Conservation (phyloP, 139 green algal genomes). For the Micromonas commoda region DNA sequence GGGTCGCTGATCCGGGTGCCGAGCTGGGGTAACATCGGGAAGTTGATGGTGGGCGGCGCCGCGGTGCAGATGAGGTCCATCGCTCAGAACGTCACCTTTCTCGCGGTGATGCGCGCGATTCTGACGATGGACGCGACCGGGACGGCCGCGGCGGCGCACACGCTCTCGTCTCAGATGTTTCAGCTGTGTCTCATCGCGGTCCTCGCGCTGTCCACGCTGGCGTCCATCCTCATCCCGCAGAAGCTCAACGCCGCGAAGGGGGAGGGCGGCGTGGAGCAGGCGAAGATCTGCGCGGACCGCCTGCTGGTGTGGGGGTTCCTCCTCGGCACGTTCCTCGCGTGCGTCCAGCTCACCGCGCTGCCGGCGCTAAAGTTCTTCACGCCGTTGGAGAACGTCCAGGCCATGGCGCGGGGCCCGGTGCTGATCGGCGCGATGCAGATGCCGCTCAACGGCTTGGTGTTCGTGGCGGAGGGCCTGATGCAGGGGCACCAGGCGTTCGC, state of each 20-base stretch:
- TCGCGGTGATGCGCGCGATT: slow-evolving; percentile 22
- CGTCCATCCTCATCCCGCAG: slow-evolving; percentile 29
- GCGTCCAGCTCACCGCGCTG: slow-evolving; percentile 18
- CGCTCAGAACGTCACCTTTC: slow-evolving; percentile 28
- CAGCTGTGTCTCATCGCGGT: slow-evolving; percentile 27
- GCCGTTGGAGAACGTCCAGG: slow-evolving; percentile 19
- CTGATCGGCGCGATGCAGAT: slow-evolving; percentile 21
- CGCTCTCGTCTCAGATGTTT: slow-evolving; percentile 15
- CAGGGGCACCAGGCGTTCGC: slow-evolving; percentile 31
- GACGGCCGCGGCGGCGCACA: slow-evolving; percentile 27
- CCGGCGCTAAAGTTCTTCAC: slow-evolving; percentile 23
- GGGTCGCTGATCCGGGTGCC: slow-evolving; percentile 10
- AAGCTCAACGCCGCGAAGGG: slow-evolving; percentile 9
- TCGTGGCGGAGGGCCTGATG: slow-evolving; percentile 31
- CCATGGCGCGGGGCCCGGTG: background rate
- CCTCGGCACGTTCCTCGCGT: background rate
- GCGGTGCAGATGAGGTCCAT: slow-evolving; percentile 30
- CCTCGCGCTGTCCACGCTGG: slow-evolving; percentile 16
- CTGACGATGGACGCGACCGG: slow-evolving; percentile 27
- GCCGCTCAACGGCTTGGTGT: slow-evolving; percentile 27
- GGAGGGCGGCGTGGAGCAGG: slow-evolving; percentile 2
- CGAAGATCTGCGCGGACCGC: slow-evolving; percentile 12
- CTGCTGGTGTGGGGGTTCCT: slow-evolving; percentile 18
- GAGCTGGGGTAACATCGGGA: background rate
- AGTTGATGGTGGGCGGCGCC: slow-evolving; percentile 17